A percentile compares a stretch with the other conserved stretches of the same genome.
Evolutionary conservation across 2,329 filamentous ascomycete species (phyloP).

Genomic region (Diaporthe humulicola): DNA sequence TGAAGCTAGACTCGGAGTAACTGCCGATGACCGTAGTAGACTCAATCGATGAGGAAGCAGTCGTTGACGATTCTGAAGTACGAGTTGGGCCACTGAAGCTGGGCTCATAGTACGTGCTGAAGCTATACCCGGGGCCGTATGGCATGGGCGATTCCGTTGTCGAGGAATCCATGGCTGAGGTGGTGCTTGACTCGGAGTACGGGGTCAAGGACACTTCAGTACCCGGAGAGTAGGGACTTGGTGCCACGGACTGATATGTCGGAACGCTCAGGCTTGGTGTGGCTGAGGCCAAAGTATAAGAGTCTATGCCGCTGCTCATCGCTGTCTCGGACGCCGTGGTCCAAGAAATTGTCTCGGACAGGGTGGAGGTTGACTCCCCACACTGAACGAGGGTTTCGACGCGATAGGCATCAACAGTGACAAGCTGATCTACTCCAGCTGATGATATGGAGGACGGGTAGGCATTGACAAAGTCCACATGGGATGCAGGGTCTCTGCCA

Average conservation of each 20-base stretch:
- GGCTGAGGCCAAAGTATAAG: neutral
- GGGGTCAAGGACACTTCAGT: neutral
- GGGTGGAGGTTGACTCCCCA: conserved; percentile 2
- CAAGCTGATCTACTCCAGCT: neutral
- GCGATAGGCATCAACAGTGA: neutral
- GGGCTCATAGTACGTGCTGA: neutral
- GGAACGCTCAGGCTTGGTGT: neutral
- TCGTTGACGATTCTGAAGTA: neutral
- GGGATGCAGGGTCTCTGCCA: neutral
- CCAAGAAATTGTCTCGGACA: neutral
- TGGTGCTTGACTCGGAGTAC: neutral
- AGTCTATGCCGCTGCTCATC: neutral
- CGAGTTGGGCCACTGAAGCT: neutral
- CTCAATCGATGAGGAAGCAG: neutral
- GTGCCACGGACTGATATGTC: neutral
- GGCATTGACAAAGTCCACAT: neutral
- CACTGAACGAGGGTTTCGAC: neutral
- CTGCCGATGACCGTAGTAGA: neutral
- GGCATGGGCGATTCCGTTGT: neutral
- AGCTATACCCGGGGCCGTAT: neutral
- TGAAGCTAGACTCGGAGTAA: neutral
- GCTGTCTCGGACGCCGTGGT: neutral
- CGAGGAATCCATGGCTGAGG: neutral
- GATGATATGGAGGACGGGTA: neutral
- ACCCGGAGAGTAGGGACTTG: neutral